Conservation (phyloP, 768 basidiomycete species). For the Mycena kentingensis region DNA sequence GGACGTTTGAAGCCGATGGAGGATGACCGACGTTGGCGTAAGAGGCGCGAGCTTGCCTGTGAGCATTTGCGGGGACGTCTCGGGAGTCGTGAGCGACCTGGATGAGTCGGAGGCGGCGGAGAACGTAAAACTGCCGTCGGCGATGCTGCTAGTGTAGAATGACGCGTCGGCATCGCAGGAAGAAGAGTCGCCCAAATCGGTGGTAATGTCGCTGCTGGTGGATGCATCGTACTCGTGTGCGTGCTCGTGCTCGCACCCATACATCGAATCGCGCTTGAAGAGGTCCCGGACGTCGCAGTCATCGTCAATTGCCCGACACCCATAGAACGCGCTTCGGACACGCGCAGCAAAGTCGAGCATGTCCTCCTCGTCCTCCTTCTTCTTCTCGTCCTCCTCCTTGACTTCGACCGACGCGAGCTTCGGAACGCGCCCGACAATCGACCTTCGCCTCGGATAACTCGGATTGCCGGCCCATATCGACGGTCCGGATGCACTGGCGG, state of each 20-base stretch:
- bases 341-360: slow-evolving; percentile 16
- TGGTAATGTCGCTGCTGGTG: background rate
- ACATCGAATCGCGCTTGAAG: slow-evolving; percentile 17
- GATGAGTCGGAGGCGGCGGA: background rate
- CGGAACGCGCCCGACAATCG: background rate
- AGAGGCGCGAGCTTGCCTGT: background rate
- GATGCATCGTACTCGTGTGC: background rate
- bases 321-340: slow-evolving; percentile 19
- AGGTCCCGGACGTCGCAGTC: slow-evolving; percentile 12
- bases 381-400: background rate
- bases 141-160: background rate
- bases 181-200: background rate
- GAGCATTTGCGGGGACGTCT: background rate
- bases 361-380: background rate
- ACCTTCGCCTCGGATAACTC: background rate
- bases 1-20: background rate
- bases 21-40: background rate
- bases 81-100: background rate
- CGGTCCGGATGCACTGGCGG: background rate
- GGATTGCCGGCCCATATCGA: background rate
- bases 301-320: slow-evolving; percentile 1
- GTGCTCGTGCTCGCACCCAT: background rate
- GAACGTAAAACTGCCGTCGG: background rate
- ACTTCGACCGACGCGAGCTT: no score
- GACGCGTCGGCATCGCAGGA: background rate